Conservation (phyloP, 140 eudicot genomes). For the Cichorium intybus region DNA sequence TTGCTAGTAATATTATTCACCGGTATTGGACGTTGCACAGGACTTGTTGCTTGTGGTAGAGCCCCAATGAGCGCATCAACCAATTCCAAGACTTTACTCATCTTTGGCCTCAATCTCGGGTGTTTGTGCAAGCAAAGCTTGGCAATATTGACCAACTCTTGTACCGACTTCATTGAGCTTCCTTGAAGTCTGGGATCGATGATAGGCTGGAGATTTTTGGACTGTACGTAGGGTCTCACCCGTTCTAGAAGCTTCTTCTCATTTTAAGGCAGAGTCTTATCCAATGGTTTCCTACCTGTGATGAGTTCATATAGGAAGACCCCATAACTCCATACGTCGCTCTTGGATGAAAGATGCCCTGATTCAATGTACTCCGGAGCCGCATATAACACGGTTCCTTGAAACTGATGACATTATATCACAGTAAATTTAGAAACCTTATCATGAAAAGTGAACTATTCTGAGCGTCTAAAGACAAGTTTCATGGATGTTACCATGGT, state of each 20-base stretch:
- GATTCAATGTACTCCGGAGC: constrained; percentile 78
- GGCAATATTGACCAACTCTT: constrained; percentile 49
- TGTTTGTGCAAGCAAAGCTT: constrained; percentile 49
- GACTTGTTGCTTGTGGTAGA: constrained; percentile 5
- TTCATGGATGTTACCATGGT: constrained; percentile 44
- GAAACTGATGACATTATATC: constrained; percentile 35
- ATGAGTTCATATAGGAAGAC: constrained; percentile 78
- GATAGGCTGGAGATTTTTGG: constrained; percentile 50
- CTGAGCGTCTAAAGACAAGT: background rate
- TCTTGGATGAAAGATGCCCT: constrained; percentile 58
- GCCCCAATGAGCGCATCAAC: constrained; percentile 38
- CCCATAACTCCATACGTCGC: constrained; percentile 83
- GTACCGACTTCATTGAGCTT: constrained; percentile 38
- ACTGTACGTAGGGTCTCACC: constrained; percentile 64
- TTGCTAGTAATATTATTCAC: too few relatives aligned
- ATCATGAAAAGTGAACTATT: background rate
- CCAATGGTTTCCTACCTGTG: constrained; percentile 68
- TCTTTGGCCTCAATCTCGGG: constrained; percentile 57
- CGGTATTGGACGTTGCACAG: background rate
- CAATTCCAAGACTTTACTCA: constrained; percentile 66
- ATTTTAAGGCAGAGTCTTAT: constrained; percentile 50
- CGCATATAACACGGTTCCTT: constrained; percentile 75
- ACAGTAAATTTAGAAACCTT: background rate
- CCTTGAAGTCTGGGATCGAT: constrained; percentile 71
- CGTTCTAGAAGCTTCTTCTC: constrained; percentile 69